Percentiles rank a stretch among this genome's conserved stretches.
These are phyloP conservation scores for Escallonia rubra DNA, from an alignment of 129 eudicot genomes.

Conservation along the genomic window DNA sequence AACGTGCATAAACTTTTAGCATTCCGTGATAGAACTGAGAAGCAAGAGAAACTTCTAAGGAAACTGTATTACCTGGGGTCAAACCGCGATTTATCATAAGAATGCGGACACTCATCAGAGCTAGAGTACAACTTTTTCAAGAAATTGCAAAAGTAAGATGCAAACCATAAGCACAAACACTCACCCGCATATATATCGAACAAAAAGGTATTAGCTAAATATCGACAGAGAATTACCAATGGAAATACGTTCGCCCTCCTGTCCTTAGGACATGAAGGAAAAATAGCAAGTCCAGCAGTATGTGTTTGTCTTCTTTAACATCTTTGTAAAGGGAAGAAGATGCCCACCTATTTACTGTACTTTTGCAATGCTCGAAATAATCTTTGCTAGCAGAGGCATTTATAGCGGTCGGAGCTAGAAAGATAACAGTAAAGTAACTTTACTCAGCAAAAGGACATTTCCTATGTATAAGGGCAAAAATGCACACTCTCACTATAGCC, in stretches of 20 bases:
- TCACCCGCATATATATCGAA: neutral
- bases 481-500: neutral
- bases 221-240: constrained; percentile 42
- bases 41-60: neutral
- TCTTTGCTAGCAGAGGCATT: constrained; percentile 33
- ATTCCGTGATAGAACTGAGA: no score
- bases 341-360: constrained; percentile 74
- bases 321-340: constrained; percentile 50
- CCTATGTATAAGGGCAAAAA: neutral
- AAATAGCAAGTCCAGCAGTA: constrained; percentile 62
- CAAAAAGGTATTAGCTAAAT: neutral
- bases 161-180: constrained; percentile 3
- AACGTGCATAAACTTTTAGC: no score
- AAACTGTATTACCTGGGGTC: constrained; percentile 59
- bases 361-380: constrained; percentile 50
- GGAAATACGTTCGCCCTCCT: constrained; percentile 85
- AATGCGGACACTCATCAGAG: constrained; percentile 82
- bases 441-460: neutral
- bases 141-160: constrained; percentile 45
- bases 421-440: neutral
- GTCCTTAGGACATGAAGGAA: constrained; percentile 97
- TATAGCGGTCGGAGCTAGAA: constrained; percentile 29
- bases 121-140: constrained; percentile 68
- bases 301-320: constrained; percentile 48
- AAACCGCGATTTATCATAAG: constrained; percentile 82